phyloP scores from a whole-genome alignment of 225 moss, liverwort and hornwort species.

The Pleurozium schreberi region DNA sequence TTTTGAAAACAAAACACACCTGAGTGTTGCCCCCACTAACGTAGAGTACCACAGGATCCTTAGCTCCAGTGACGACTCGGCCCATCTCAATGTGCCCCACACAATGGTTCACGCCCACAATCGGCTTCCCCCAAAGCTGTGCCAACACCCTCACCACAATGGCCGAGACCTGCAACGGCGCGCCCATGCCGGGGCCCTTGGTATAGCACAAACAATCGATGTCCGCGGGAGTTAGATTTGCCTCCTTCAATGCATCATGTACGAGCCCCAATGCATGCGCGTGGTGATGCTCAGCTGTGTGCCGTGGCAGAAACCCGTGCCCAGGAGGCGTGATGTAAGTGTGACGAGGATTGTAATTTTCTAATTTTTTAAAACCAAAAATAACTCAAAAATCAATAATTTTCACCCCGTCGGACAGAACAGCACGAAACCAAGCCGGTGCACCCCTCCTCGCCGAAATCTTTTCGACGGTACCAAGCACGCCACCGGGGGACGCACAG shows the following conservation, averaged over 20 bases:
- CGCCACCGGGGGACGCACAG: no score
- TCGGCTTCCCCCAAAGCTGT: constrained; percentile 83
- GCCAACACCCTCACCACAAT: constrained; percentile 77
- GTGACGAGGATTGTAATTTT: constrained; percentile 75
- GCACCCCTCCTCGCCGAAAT: no score
- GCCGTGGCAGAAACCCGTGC: constrained; percentile 85
- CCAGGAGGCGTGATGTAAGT: constrained; percentile 91
- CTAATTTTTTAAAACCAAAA: no score
- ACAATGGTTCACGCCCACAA: constrained; percentile 89
- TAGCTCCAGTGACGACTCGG: constrained; percentile 72
- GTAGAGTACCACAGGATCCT: constrained; percentile 87
- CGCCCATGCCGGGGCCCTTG: constrained; percentile 97
- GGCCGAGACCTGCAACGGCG: constrained; percentile 85
- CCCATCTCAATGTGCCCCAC: constrained; percentile 97
- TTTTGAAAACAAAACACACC: background rate
- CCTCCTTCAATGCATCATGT: constrained; percentile 67
- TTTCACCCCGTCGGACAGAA: no score
- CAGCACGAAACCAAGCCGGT: no score
- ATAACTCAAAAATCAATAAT: no score
- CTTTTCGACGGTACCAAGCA: no score
- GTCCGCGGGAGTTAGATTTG: constrained; percentile 28
- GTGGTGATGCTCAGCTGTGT: constrained; percentile 86
- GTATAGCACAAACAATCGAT: constrained; percentile 87
- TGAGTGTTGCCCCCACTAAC: constrained; percentile 97
- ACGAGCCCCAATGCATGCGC: constrained; percentile 56